A percentile compares a stretch with the other conserved stretches of the same genome.
Conservation (phyloP, 2,329 filamentous ascomycete species). For the Trichoderma sp. region DNA sequence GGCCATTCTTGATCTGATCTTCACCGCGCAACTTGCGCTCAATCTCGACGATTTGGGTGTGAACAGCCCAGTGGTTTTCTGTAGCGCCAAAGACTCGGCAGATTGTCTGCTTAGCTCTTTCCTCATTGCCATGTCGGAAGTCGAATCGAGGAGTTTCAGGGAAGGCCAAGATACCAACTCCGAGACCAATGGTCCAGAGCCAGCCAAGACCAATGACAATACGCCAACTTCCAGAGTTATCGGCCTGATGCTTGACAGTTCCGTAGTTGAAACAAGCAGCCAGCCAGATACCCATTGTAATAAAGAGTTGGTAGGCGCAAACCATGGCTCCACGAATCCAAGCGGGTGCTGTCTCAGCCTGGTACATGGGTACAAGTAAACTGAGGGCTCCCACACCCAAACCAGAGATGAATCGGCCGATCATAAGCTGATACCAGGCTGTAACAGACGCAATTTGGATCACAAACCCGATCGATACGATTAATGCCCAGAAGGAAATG, state of each 20-base stretch:
- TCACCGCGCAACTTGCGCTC: slow-evolving; percentile 58
- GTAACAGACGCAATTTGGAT: slow-evolving; percentile 62
- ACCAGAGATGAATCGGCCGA: slow-evolving; percentile 67
- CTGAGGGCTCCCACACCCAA: slow-evolving; percentile 69
- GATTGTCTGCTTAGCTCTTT: slow-evolving; percentile 53
- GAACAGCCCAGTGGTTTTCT: slow-evolving; percentile 49
- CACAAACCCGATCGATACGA: slow-evolving; percentile 68
- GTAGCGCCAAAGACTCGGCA: slow-evolving; percentile 53
- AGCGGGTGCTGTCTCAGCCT: slow-evolving; percentile 70
- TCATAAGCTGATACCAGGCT: slow-evolving; percentile 67
- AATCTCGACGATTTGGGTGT: slow-evolving; percentile 58
- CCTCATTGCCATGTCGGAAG: slow-evolving; percentile 52
- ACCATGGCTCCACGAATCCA: slow-evolving; percentile 69
- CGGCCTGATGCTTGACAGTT: slow-evolving; percentile 51
- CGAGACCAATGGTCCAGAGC: slow-evolving; percentile 54
- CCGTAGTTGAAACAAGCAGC: slow-evolving; percentile 66
- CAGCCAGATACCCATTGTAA: slow-evolving; percentile 69
- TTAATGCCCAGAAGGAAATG: slow-evolving; percentile 63
- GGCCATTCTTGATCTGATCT: slow-evolving; percentile 44
- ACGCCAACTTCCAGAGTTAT: slow-evolving; percentile 60
- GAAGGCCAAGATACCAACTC: slow-evolving; percentile 53
- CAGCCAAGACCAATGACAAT: slow-evolving; percentile 61
- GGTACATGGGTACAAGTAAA: slow-evolving; percentile 72
- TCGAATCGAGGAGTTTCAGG: slow-evolving; percentile 58
- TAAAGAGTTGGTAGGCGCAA: slow-evolving; percentile 71